These are phyloP conservation scores for Trichoderma koningiopsis DNA, from an alignment of 2,329 filamentous ascomycete genomes.

Conservation along the genomic window DNA sequence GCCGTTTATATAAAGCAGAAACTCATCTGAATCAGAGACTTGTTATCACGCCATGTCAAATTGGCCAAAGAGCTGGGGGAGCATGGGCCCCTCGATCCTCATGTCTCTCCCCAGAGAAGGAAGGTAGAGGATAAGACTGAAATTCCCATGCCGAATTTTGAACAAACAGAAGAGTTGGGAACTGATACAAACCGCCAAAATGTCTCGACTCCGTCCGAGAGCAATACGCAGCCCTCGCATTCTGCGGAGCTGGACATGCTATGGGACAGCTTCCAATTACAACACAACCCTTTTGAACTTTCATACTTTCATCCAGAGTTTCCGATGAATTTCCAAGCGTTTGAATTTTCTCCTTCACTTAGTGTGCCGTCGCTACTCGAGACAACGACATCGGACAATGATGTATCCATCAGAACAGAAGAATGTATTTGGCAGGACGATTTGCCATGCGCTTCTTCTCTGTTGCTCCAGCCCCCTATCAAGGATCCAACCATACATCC, in stretches of 20 bases:
- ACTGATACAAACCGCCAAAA: not conserved
- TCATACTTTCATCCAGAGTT: not conserved
- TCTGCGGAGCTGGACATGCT: constrained; percentile 2
- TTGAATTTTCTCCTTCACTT: not conserved
- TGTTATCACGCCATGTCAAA: constrained; percentile 16
- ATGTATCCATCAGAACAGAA: not conserved
- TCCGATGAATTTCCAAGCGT: constrained; percentile 4
- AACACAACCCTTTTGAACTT: constrained; percentile 15
- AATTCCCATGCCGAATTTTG: not conserved
- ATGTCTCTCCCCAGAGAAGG: not conserved
- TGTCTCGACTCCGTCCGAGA: not conserved
- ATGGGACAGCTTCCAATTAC: constrained; percentile 16
- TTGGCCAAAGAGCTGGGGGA: constrained; percentile 11
- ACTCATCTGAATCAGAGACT: not conserved
- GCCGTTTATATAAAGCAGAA: not conserved
- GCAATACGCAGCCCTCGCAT: not conserved
- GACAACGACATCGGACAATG: not conserved
- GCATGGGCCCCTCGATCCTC: constrained; percentile 5
- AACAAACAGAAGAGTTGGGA: not conserved
- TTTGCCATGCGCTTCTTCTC: constrained; percentile 12
- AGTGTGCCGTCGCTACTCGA: not conserved
- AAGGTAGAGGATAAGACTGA: not conserved
- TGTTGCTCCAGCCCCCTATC: not conserved
- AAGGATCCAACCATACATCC: not conserved
- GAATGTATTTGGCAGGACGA: constrained; percentile 20